phyloP scores from a whole-genome alignment of 2,329 filamentous ascomycete species.

The Fusarium buharicum region DNA sequence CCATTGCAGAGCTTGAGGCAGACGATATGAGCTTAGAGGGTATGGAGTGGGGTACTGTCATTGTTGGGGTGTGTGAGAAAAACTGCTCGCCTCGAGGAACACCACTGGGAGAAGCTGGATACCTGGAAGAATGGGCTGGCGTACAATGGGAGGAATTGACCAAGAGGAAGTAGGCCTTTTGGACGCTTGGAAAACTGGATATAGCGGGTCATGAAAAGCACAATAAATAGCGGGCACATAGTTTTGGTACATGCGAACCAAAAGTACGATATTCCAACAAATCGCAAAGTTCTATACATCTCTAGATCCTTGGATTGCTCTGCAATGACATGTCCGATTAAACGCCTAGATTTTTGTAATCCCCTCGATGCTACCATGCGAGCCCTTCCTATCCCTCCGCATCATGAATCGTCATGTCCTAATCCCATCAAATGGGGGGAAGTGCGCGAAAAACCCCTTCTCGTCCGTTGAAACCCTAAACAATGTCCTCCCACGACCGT shows the following conservation, averaged over 20 bases:
- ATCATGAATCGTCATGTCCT: conserved; percentile 48
- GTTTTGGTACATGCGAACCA: conserved; percentile 14
- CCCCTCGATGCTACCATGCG: conserved; percentile 49
- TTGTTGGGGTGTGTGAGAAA: conserved; percentile 83
- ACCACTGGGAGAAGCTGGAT: conserved; percentile 73
- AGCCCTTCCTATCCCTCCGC: conserved; percentile 39
- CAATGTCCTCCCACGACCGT: conserved; percentile 82
- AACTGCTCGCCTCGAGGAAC: conserved; percentile 76
- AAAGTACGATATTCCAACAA: conserved; percentile 38
- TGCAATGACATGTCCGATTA: conserved; percentile 52
- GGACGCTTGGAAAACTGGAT: background rate
- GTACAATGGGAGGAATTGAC: conserved; percentile 93
- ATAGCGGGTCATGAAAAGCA: conserved; percentile 26
- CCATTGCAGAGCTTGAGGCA: conserved; percentile 87
- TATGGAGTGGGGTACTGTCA: conserved; percentile 98
- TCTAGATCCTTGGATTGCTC: conserved; percentile 50
- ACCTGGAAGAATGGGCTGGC: conserved; percentile 95
- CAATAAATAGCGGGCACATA: conserved; percentile 6
- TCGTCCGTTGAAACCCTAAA: conserved; percentile 44
- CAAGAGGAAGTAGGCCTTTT: conserved; percentile 48
- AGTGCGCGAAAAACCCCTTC: conserved; percentile 33
- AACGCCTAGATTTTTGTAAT: conserved; percentile 51
- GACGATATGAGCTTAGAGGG: conserved; percentile 79
- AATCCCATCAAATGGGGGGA: conserved; percentile 39
- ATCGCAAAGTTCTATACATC: conserved; percentile 46